phyloP scores from a whole-genome alignment of 345 rosid species.

The Aquilaria malaccensis region DNA sequence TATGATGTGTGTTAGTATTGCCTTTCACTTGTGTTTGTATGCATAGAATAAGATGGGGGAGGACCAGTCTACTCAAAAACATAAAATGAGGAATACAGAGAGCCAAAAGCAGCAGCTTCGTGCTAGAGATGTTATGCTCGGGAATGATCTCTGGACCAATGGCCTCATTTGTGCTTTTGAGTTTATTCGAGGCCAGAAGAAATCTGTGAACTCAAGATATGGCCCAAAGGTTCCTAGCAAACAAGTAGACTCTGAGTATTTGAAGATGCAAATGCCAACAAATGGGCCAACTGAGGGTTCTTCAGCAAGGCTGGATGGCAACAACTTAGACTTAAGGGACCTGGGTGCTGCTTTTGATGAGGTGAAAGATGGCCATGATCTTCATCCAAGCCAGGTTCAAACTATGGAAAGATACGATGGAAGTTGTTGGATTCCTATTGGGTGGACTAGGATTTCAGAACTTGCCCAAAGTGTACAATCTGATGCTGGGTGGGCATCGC shows the following conservation, averaged over 20 bases:
- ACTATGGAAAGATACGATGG: constrained; percentile 41
- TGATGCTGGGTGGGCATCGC: constrained; percentile 55
- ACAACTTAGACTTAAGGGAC: constrained; percentile 22
- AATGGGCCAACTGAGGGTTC: constrained; percentile 24
- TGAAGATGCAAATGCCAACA: constrained; percentile 14
- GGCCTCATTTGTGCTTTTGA: constrained; percentile 94
- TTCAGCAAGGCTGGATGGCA: constrained; percentile 16
- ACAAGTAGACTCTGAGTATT: constrained; percentile 13
- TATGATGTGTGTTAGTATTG: too few species aligned
- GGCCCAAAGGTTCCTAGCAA: constrained; percentile 20
- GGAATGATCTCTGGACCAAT: constrained; percentile 70
- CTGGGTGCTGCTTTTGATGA: constrained; percentile 31
- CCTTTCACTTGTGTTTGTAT: neutral
- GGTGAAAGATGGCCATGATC: constrained; percentile 21
- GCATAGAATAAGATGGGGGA: constrained; percentile 13
- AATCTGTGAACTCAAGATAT: constrained; percentile 13
- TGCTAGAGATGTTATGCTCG: constrained; percentile 33
- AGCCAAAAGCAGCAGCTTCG: constrained; percentile 6
- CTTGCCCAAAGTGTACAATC: constrained; percentile 61
- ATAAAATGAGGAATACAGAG: constrained; percentile 26
- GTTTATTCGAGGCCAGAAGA: constrained; percentile 40
- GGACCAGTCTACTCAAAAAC: constrained; percentile 14
- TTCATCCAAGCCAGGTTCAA: constrained; percentile 26
- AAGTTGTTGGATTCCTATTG: constrained; percentile 81
- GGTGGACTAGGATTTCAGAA: constrained; percentile 82